These are phyloP conservation scores for Leptosphaerulina australis DNA, from an alignment of 2,329 filamentous ascomycete genomes.

Conservation along the genomic window DNA sequence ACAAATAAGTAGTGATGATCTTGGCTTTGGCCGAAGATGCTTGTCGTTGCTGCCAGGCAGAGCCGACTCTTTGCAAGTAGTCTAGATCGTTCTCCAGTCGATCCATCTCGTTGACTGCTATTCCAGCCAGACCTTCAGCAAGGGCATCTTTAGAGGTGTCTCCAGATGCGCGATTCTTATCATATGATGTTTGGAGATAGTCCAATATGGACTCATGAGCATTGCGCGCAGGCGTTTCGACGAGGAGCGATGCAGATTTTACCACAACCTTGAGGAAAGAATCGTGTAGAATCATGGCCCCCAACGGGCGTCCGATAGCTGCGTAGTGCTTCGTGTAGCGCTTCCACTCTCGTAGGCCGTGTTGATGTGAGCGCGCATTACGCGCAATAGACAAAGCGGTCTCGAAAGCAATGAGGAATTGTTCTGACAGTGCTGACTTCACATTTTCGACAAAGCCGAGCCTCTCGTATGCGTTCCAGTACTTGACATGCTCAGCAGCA, in stretches of 20 bases:
- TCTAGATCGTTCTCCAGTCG: conserved; percentile 88
- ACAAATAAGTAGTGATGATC: conserved; percentile 81
- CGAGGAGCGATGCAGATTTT: conserved; percentile 74
- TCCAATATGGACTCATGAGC: conserved; percentile 72
- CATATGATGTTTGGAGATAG: conserved; percentile 56
- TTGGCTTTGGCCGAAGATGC: conserved; percentile 85
- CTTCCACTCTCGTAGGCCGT: conserved; percentile 81
- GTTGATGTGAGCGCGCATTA: conserved; percentile 72
- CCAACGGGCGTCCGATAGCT: conserved; percentile 76
- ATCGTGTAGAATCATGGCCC: conserved; percentile 88
- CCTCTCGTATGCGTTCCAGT: conserved; percentile 80
- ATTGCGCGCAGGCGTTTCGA: conserved; percentile 64
- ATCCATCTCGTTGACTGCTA: conserved; percentile 82
- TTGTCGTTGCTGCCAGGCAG: conserved; percentile 82
- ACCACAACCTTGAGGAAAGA: conserved; percentile 87
- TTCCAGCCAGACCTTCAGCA: conserved; percentile 66
- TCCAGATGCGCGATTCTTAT: conserved; percentile 22
- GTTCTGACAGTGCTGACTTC: conserved; percentile 76
- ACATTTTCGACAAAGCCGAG: conserved; percentile 74
- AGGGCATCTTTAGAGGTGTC: conserved; percentile 41
- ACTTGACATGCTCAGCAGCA: conserved; percentile 74
- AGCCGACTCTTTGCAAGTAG: conserved; percentile 79
- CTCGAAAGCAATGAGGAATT: conserved; percentile 84
- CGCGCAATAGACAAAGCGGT: conserved; percentile 89
- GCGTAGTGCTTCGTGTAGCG: conserved; percentile 83